Evolutionary conservation across 306 rosid genomes (phyloP), one percentile per base, ranked within the genome.

Genomic region (Cucurbita ficifolia): DNA sequence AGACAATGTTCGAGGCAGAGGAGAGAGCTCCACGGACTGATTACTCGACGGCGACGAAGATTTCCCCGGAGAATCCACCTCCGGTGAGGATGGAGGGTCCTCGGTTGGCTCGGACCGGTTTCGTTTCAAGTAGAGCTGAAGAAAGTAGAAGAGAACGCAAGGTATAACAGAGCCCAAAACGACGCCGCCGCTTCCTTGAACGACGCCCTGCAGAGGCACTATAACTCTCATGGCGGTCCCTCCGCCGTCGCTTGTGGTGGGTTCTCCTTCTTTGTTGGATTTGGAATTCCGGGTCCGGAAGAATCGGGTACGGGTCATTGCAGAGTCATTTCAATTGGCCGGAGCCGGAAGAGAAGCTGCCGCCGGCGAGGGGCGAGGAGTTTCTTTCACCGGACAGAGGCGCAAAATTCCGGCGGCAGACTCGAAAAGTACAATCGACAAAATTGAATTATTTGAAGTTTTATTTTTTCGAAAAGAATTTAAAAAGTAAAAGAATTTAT

Each of bases 171-270:
- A 91, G 82, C 99, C 99, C 73, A 80, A 83, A 17, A 94, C 83
- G 38, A 94, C 87, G 12, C 98, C 99, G 3, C 97, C 96, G 45
- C 86, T 77, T 40, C 99, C 99, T 79, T 94, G 97, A 12, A 89
- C 99, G 11, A 94, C 88, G 29, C 92, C 96, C 68, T 91, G 96
- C 19, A 94, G 82, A 64, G 99, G 99, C 29, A 94, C 99, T 29
- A 94, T 88, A 46, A 94, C 85, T 88, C 95, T 89, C 99, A 92
- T 92, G 85, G 70, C 88, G 62, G 85, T 78, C 42, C 87, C 78
- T 62, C 78, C 80, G 18, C 80, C 70, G 46, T 62, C 43, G 49
- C 77, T 69, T 48, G 75, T 59, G 43, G 75, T 67, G 63, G 74
- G 57, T 57, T 63, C 78, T 54, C 73, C 29, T 14, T 73, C 76